These are phyloP conservation scores for Aspergillus fischeri DNA, from an alignment of 2,329 filamentous ascomycete genomes.

Conservation along the genomic window DNA sequence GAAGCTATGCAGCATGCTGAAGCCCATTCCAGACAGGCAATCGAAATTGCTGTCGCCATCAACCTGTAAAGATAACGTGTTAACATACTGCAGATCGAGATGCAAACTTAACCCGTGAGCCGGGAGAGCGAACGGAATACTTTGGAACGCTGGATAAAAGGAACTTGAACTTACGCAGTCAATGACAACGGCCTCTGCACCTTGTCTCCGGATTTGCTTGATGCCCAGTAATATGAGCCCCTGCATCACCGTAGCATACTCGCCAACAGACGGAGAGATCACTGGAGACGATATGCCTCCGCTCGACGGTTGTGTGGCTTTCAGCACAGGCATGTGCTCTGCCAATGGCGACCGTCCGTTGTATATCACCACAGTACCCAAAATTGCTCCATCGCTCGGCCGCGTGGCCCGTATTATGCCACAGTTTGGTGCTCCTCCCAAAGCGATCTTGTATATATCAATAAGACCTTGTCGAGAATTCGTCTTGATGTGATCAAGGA, in stretches of 20 bases:
- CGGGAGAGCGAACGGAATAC: not conserved
- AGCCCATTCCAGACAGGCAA: constrained; percentile 73
- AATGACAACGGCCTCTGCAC: constrained; percentile 67
- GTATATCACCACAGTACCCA: constrained; percentile 78
- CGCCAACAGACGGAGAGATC: constrained; percentile 63
- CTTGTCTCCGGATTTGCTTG: constrained; percentile 75
- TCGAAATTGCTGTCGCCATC: constrained; percentile 69
- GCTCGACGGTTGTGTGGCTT: constrained; percentile 53
- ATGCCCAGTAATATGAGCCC: constrained; percentile 76
- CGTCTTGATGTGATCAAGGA: constrained; percentile 69
- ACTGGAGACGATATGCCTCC: constrained; percentile 79
- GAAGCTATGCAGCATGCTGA: constrained; percentile 72
- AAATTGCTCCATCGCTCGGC: constrained; percentile 60
- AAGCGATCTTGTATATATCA: constrained; percentile 73
- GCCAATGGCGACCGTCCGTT: constrained; percentile 65
- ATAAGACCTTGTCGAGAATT: constrained; percentile 72
- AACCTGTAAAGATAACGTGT: constrained; percentile 49
- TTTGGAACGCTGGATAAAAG: not conserved
- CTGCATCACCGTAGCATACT: constrained; percentile 70
- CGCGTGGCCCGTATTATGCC: constrained; percentile 80
- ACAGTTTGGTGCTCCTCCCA: constrained; percentile 67
- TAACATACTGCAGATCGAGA: not conserved
- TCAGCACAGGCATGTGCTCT: constrained; percentile 65
- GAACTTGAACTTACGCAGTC: constrained; percentile 68
- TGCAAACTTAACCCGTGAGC: not conserved